Base-by-base conservation (phyloP, 495 filamentous ascomycete genomes). In the Xylaria palmicola region DNA sequence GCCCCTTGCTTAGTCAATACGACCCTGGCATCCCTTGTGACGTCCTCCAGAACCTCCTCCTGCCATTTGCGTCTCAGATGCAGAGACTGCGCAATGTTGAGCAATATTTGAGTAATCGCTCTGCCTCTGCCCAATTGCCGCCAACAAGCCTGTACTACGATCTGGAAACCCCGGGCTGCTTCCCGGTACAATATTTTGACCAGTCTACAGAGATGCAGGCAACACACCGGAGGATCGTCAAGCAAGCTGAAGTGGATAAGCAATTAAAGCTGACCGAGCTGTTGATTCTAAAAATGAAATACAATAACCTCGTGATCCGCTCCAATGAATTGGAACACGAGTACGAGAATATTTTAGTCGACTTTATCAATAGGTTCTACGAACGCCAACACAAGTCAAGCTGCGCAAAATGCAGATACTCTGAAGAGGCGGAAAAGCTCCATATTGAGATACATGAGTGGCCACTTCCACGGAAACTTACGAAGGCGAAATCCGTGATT, bases 401-500 rank as follows among this genome's bases (percentile, higher is more conserved):
- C 22, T 83, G 77, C 55, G 3, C 9, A 0, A 78, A 73, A 36
- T 80, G 75, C 19, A 4, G 1, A 0, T 68, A 75, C 20, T 15
- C 56, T 5, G 3, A 52, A 0, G 9, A 72, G 17, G 77, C 77
- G 0, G 34, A 70, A 0, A 39, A 9, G 0, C 64, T 91, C 24
- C 56, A 13, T 0, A 88, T 91, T 43, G 5, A 64, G 0, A 52
- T 85, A 50, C 75, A 86, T 56, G 86, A 89, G 62, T 88, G 84
- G 86, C 87, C 87, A 3, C 68, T 90, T 8, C 83, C 87, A 0
- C 13, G n/a, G 0, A 49, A 74, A 17, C 6, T 32, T 0, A 34
- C 54, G 0, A 27, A 77, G 20, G 72, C 76, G 0, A 80, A 83
- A 56, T 72, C 81, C 0, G 75, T 75, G 0, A 77, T 88, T 0